phyloP scores from a whole-genome alignment of 306 rosid species.

The Quercus parvula region DNA sequence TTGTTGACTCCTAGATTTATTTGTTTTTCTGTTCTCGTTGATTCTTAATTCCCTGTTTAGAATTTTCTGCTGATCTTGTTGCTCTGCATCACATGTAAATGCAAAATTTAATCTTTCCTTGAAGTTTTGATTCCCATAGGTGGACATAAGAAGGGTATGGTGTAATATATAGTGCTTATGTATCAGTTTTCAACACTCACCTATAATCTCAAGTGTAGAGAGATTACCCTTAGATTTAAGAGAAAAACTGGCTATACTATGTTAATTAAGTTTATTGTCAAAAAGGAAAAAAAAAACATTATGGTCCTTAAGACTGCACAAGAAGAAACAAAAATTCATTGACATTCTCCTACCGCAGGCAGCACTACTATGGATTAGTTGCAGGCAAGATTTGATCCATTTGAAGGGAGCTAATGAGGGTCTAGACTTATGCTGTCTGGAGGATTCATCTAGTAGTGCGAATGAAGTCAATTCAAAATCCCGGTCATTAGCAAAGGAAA shows the following conservation, averaged over 20 bases:
- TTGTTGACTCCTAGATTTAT: too few species aligned
- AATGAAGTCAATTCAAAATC: conserved; percentile 33
- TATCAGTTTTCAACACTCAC: not conserved
- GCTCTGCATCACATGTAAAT: not conserved
- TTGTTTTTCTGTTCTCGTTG: too few species aligned
- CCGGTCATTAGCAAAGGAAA: conserved; percentile 34
- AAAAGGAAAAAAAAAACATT: too few species aligned
- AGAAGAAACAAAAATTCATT: conserved; percentile 31
- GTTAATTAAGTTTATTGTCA: not conserved
- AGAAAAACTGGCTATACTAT: not conserved
- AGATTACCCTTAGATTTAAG: not conserved
- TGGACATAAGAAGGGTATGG: not conserved
- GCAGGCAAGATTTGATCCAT: conserved; percentile 59
- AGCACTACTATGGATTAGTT: conserved; percentile 51
- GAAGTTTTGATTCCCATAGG: not conserved
- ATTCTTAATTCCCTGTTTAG: too few species aligned
- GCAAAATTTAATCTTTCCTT: not conserved
- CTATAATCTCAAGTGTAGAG: not conserved
- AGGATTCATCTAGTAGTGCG: conserved; percentile 27
- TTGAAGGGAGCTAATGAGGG: conserved; percentile 41
- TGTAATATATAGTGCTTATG: not conserved
- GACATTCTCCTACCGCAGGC: conserved; percentile 57
- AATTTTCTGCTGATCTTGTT: too few species aligned
- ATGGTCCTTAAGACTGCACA: conserved; percentile 13
- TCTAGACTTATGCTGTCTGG: conserved; percentile 38